Base-by-base conservation (phyloP, 2,329 filamentous ascomycete species). In the Colletotrichum musae region DNA sequence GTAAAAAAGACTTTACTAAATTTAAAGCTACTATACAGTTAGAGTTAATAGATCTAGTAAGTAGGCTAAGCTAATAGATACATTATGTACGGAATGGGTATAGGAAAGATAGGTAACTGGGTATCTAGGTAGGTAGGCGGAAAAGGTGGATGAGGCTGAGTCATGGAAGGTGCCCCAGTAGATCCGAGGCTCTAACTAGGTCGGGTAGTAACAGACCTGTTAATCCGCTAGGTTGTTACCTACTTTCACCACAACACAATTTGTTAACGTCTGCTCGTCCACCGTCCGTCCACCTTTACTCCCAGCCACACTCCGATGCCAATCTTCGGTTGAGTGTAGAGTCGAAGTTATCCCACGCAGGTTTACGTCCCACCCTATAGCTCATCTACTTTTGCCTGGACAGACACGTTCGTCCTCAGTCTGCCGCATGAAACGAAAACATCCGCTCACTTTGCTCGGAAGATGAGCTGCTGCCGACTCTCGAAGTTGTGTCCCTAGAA, bases 381-480 rank as follows among this genome's bases (percentile, higher is more conserved):
- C 24, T 51, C 4, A 41, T 15, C 16, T 43, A 43, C 16, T 47
- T 21, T 16, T 39, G 41, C 16, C 21, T 47, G 15, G 50, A 18
- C 18, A 26, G n/a, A 53, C 15, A 43, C 13, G 16, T 43, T 45
- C 15, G 13, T 7, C 24, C n/a, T 41, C 18, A 36, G 32, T 45
- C 6, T 21, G 43, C 28, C 10, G 58, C 28, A 43, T 67, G 32
- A 16, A 15, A 21, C 43, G 18, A 43, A 16, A 56, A 36, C 1
- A 39, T 45, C 24, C 47, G 6, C 24, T 56, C 32, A 7, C 10
- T 12, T 26, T 39, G 13, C 32, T 47, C 39, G 15, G 24, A 70
- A 61, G 26, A 70, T 70, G 67, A 67, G 51, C 62, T 39, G 39
- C 56, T 39, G 45, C 18, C 51, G 26, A 51, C 57, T 47, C 43